These are phyloP conservation scores for Calamus simplicifolius DNA, from an alignment of 176 grass and related monocot species.

Conservation along the genomic window DNA sequence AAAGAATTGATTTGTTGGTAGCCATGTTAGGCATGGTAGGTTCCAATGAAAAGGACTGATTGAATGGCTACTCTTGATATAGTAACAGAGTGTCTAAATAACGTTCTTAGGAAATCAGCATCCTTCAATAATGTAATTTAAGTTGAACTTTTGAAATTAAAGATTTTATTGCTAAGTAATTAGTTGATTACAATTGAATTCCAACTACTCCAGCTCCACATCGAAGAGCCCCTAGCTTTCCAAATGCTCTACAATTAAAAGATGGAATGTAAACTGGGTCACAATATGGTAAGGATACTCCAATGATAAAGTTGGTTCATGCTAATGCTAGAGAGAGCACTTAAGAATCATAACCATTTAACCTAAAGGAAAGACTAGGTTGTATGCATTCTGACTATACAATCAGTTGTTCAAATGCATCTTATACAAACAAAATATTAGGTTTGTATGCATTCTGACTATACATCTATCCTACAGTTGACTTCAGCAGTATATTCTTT, in stretches of 20 bases:
- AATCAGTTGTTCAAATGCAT: no score
- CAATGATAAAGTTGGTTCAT: conserved; percentile 29
- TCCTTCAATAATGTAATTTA: conserved; percentile 18
- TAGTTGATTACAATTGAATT: conserved; percentile 21
- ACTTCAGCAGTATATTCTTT: no score
- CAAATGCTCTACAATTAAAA: conserved; percentile 36
- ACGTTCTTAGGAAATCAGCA: conserved; percentile 18
- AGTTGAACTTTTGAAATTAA: conserved; percentile 26
- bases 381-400: no score
- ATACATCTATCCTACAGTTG: no score
- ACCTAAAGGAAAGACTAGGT: no score
- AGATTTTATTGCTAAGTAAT: conserved; percentile 23
- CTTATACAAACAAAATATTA: no score
- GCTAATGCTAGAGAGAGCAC: conserved; percentile 14
- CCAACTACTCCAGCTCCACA: conserved; percentile 66
- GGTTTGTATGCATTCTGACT: no score
- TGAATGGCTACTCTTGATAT: conserved; percentile 7
- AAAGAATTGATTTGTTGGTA: conserved; percentile 8
- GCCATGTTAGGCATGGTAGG: not conserved
- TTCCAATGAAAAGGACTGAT: conserved; percentile 1
- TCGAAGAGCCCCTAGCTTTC: conserved; percentile 54
- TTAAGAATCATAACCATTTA: not conserved
- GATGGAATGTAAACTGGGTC: conserved; percentile 66
- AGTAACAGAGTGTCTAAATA: conserved; percentile 10
- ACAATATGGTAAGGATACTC: conserved; percentile 50